A percentile compares a stretch with the other conserved stretches of the same genome.
These are phyloP conservation scores for Pterula multifida DNA, from an alignment of 1,284 basidiomycete genomes.

Conservation along the genomic window DNA sequence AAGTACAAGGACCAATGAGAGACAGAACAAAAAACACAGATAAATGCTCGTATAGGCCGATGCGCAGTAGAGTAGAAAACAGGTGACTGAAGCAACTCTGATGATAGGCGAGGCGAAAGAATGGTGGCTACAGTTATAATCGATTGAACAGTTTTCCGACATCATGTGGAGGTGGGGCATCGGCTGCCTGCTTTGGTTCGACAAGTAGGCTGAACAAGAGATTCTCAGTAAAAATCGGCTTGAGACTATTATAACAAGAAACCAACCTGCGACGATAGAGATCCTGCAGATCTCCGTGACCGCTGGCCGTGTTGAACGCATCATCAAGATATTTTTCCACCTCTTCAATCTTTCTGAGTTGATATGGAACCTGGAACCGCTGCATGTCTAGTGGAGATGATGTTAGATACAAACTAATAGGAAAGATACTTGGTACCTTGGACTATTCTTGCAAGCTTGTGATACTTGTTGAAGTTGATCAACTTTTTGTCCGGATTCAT, in stretches of 20 bases:
- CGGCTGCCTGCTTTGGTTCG: conserved; percentile 68
- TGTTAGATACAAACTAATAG: neutral
- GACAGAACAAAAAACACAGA: neutral
- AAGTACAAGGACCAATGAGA: neutral
- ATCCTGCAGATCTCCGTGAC: conserved; percentile 68
- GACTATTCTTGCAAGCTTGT: conserved; percentile 81
- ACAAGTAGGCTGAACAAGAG: conserved; percentile 56
- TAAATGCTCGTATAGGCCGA: neutral
- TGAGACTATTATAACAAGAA: conserved; percentile 2
- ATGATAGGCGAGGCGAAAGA: neutral
- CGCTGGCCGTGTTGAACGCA: conserved; percentile 59
- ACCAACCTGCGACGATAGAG: conserved; percentile 68
- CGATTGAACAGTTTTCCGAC: conserved; percentile 9
- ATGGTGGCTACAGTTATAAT: neutral
- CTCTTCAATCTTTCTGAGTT: conserved; percentile 74
- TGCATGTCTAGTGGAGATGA: conserved; percentile 58
- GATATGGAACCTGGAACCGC: conserved; percentile 83
- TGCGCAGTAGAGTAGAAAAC: neutral
- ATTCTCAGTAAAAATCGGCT: conserved; percentile 5
- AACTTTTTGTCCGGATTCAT: conserved; percentile 67
- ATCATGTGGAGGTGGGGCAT: conserved; percentile 51
- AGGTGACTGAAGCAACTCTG: neutral
- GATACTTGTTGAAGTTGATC: conserved; percentile 93
- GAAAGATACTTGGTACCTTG: conserved; percentile 39
- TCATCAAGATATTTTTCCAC: conserved; percentile 68